Evolutionary conservation across 331 rosid genomes (phyloP).

Genomic region (Pyracantha coccinea): DNA sequence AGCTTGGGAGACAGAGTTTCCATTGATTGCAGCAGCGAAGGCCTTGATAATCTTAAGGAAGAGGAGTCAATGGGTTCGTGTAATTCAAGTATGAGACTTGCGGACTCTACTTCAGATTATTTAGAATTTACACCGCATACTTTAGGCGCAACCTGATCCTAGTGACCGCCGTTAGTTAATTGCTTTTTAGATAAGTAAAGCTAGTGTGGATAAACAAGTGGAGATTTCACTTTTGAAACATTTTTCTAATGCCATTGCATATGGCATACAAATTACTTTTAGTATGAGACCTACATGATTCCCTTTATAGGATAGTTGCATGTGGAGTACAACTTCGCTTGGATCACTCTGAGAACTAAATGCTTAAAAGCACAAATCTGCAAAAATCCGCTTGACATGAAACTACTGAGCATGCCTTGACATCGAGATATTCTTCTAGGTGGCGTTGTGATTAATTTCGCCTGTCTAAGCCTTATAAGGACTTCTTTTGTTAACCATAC

Average conservation of each 20-base stretch:
- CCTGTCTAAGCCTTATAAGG: not conserved
- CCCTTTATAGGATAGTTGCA: not conserved
- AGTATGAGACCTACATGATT: not conserved
- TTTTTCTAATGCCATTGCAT: not conserved
- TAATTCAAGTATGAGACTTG: slow-evolving; percentile 50
- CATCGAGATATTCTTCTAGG: not conserved
- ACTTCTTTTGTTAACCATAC: not conserved
- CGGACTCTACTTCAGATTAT: not conserved
- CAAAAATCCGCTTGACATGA: not conserved
- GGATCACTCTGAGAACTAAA: not conserved
- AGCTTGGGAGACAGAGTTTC: slow-evolving; percentile 97
- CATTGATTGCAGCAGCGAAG: slow-evolving; percentile 72
- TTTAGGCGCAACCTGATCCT: not conserved
- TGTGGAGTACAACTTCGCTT: not conserved
- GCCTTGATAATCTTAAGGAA: slow-evolving; percentile 61
- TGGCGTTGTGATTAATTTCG: not conserved
- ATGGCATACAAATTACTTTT: not conserved
- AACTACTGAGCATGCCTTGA: not conserved
- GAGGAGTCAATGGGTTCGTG: slow-evolving; percentile 66
- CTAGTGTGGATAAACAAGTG: not conserved
- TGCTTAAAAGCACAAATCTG: not conserved
- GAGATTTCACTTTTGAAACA: not conserved
- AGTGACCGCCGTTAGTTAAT: not conserved
- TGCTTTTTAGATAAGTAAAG: not conserved
- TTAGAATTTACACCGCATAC: not conserved